A percentile compares a stretch with the other conserved stretches of the same genome.
phyloP scores from a whole-genome alignment of 768 basidiomycete genomes.

The Serendipita sp. region DNA sequence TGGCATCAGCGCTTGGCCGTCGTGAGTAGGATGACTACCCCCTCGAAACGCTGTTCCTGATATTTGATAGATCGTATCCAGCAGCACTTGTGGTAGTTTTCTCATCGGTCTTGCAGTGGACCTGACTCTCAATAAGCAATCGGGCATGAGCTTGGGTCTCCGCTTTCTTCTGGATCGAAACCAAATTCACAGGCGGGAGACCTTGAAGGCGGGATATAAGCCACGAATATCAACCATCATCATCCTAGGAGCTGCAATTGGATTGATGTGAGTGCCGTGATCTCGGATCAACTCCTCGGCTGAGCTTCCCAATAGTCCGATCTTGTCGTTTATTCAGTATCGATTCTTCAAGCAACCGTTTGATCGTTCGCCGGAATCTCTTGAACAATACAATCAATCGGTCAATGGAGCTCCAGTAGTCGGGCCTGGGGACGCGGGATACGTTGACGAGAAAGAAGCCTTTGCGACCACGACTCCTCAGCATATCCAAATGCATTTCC shows the following conservation, averaged over 20 bases:
- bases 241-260: slow-evolving; percentile 37
- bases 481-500: background rate
- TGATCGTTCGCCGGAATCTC: slow-evolving; percentile 16
- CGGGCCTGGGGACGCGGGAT: background rate
- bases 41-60: slow-evolving; percentile 23
- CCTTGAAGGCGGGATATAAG: slow-evolving; percentile 31
- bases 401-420: background rate
- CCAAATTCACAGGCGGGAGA: slow-evolving; percentile 38
- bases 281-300: background rate
- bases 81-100: slow-evolving; percentile 48
- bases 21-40: slow-evolving; percentile 24
- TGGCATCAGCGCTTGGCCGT: slow-evolving; percentile 34
- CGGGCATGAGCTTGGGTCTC: slow-evolving; percentile 47
- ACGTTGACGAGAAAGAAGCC: background rate
- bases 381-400: background rate
- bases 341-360: slow-evolving; percentile 36
- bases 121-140: slow-evolving; percentile 38
- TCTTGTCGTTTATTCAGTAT: slow-evolving; percentile 40
- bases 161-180: slow-evolving; percentile 52
- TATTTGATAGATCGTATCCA: slow-evolving; percentile 20
- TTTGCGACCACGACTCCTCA: background rate
- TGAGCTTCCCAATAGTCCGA: slow-evolving; percentile 25
- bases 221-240: slow-evolving; percentile 37
- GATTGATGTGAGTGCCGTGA: slow-evolving; percentile 33
- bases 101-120: slow-evolving; percentile 40